Conservation (phyloP, 1,284 basidiomycete species). For the Chalciporus sp. region DNA sequence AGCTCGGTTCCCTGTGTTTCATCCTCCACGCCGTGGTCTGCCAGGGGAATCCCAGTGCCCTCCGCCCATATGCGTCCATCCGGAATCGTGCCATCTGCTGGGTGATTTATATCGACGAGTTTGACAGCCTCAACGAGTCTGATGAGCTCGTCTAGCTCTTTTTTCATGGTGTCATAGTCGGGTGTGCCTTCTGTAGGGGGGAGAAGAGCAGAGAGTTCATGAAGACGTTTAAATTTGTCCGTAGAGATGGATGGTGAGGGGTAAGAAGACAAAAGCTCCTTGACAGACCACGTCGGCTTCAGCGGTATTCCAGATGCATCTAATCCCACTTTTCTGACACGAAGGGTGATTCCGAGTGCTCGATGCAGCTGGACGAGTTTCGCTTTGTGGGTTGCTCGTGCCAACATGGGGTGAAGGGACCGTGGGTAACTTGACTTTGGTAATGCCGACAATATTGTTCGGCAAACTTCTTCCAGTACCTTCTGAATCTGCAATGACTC, state of each 20-base stretch:
- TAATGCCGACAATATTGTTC: no score
- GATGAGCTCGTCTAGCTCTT: slow-evolving; percentile 68
- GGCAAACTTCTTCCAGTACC: background rate
- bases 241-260: slow-evolving; percentile 62
- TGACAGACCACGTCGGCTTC: slow-evolving; percentile 74
- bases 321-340: slow-evolving; percentile 30
- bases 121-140: slow-evolving; percentile 78
- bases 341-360: slow-evolving; percentile 4
- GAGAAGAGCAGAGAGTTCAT: slow-evolving; percentile 68
- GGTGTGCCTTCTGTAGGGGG: slow-evolving; percentile 59
- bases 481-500: slow-evolving; percentile 25
- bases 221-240: slow-evolving; percentile 58
- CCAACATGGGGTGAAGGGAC: background rate
- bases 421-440: background rate
- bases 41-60: slow-evolving; percentile 38
- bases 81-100: slow-evolving; percentile 34
- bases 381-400: background rate
- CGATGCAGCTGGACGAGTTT: slow-evolving; percentile 12
- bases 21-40: slow-evolving; percentile 23
- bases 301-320: slow-evolving; percentile 65
- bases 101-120: slow-evolving; percentile 49
- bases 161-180: slow-evolving; percentile 50
- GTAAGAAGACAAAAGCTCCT: slow-evolving; percentile 72
- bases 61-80: slow-evolving; percentile 50
- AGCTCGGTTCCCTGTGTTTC: slow-evolving; percentile 44